Evolutionary conservation across 2,329 filamentous ascomycete genomes (phyloP), one percentile per base, ranked within the genome.

Genomic region (Pseudopyricularia cyperi): DNA sequence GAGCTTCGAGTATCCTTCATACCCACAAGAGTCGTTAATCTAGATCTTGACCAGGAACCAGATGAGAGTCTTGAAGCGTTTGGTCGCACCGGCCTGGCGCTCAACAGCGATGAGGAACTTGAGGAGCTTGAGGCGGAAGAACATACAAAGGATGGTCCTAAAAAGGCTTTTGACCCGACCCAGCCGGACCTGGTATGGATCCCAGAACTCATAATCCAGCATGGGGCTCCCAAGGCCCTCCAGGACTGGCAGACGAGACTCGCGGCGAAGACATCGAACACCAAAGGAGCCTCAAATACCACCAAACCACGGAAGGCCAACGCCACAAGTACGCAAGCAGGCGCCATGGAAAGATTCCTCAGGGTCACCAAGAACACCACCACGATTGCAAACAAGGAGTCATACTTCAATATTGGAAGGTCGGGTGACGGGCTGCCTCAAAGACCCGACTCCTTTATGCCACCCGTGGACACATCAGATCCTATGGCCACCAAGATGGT

Each of bases 1-100:
- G 91, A 97, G 63, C 65, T 96, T 9, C 83, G 91, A 7, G 68
- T 97, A 22, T 82, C 86, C 2, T 94, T 86, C 61, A 72, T 83
- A 4, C 93, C 93, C 0, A 74, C 80, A 2, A 77, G 86, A 30
- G 75, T 96, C 15, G 87, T 95, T 2, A 81, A 82, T 0, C 75
- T 97, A 37, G 82, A 95, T 60, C 68, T 96, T 24, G 77, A 80
- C 11, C 72, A 75, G 0, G 90, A 96, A 62, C 76, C 80, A 30
- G 83, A 87, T 15, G 80, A 80, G 54, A 71, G 55, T 14, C 42
- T 24, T 4, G 51, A 48, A 11, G 56, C 64, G 0, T 74, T 68
- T 56, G 74, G 71, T 1, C 71, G 79, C 28, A 71, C 71, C 47
- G 78, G 77, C 0, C 64, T 82, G 14, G 79, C 79, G 2, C 69